phyloP scores from a whole-genome alignment of 2,329 filamentous ascomycete species.

The Neopestalotiopsis rosae region DNA sequence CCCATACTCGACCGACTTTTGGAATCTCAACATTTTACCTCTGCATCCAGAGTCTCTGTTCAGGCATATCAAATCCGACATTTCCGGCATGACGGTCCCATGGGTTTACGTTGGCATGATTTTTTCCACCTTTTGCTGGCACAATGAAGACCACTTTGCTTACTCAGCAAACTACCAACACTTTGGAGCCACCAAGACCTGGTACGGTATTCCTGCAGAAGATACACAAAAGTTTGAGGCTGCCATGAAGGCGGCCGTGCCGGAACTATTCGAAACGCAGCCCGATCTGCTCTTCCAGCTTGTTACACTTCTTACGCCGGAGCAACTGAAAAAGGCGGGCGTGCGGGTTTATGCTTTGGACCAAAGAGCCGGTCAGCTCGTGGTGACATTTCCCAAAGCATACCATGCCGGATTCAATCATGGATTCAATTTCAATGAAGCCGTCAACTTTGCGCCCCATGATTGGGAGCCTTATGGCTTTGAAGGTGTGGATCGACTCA shows the following conservation, averaged over 20 bases:
- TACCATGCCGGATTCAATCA: conserved; percentile 99
- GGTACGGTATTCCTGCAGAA: conserved; percentile 95
- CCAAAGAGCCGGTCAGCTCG: conserved; percentile 92
- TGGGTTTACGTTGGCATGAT: conserved; percentile 99
- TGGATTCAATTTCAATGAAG: conserved; percentile 98
- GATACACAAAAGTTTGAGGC: conserved; percentile 95
- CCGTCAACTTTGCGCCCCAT: conserved; percentile 93
- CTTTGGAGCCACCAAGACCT: conserved; percentile 97
- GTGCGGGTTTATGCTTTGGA: conserved; percentile 95
- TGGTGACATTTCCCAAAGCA: conserved; percentile 94
- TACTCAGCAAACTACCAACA: conserved; percentile 99
- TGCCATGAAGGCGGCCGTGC: conserved; percentile 93
- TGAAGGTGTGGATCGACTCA: conserved; percentile 82
- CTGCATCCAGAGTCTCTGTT: conserved; percentile 92
- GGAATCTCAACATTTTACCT: conserved; percentile 94
- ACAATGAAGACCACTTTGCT: conserved; percentile 97
- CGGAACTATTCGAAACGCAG: conserved; percentile 95
- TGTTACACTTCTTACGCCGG: conserved; percentile 92
- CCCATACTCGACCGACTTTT: conserved; percentile 85
- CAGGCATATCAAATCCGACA: conserved; percentile 96
- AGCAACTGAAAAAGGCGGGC: conserved; percentile 89
- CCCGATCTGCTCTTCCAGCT: conserved; percentile 96
- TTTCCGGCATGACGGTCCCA: conserved; percentile 98
- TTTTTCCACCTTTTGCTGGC: conserved; percentile 99
- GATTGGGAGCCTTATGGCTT: conserved; percentile 97